Percentiles rank a stretch among this genome's conserved stretches.
Conservation (phyloP, 106 monocot genomes). For the Phalaenopsis equestris region DNA sequence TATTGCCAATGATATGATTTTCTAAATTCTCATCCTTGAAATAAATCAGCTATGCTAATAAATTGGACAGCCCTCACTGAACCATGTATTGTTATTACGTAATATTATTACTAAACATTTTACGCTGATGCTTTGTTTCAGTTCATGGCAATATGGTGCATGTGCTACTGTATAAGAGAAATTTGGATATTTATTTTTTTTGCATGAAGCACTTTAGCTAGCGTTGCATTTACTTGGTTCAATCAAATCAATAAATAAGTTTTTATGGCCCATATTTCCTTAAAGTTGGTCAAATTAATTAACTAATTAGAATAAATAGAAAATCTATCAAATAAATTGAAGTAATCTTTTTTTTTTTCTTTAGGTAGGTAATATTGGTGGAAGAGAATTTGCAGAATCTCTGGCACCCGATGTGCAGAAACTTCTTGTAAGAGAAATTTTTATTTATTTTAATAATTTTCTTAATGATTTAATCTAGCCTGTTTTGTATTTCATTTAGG, state of each 20-base stretch:
- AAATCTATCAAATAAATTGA: neutral
- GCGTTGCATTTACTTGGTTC: neutral
- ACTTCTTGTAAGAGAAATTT: constrained; percentile 64
- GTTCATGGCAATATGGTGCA: neutral
- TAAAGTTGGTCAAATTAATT: neutral
- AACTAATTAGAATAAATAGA: neutral
- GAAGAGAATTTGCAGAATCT: constrained; percentile 94
- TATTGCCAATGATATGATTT: too few relatives aligned
- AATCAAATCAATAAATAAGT: constrained; percentile 1
- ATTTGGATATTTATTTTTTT: neutral
- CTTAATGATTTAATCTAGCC: constrained; percentile 1
- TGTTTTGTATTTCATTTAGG: constrained; percentile 28
- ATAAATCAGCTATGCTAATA: too few relatives aligned
- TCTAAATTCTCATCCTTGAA: too few relatives aligned
- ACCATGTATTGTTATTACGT: too few relatives aligned
- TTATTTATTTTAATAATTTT: neutral
- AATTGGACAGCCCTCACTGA: too few relatives aligned
- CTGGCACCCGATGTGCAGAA: constrained; percentile 95
- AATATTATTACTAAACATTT: too few relatives aligned
- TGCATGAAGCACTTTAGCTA: neutral
- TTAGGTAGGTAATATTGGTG: constrained; percentile 94
- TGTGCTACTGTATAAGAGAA: neutral
- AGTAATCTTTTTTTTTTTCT: constrained; percentile 1
- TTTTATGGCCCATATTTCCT: neutral
- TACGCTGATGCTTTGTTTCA: too few relatives aligned